Percentiles rank a stretch among this genome's conserved stretches.
Evolutionary conservation across 192 early-diverging fungal species (phyloP).

Genomic region (Anaeromyces robustus): DNA sequence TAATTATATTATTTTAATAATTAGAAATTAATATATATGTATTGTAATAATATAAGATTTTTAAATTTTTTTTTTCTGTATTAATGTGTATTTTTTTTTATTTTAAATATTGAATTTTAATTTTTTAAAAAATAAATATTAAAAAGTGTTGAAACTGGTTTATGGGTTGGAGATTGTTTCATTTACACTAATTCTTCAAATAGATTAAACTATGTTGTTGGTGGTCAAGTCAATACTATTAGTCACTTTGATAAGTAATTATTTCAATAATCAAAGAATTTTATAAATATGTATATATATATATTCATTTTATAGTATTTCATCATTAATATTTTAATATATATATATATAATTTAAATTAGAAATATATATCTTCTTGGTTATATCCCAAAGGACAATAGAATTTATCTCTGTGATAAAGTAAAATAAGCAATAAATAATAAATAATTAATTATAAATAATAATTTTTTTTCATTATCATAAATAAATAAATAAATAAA

Average conservation of each 20-base stretch:
- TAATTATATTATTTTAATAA: too few relatives aligned
- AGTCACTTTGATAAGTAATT: slow-evolving; percentile 83
- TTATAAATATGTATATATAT: too few relatives aligned
- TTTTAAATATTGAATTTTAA: too few relatives aligned
- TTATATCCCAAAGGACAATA: slow-evolving; percentile 84
- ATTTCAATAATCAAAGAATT: too few relatives aligned
- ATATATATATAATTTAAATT: slow-evolving; percentile 1
- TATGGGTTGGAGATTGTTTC: slow-evolving; percentile 98
- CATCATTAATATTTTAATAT: neutral
- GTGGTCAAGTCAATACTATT: slow-evolving; percentile 82
- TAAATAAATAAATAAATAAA: slow-evolving; percentile 1
- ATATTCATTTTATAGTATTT: neutral
- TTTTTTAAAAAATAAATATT: too few relatives aligned
- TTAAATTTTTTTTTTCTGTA: too few relatives aligned
- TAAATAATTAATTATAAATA: too few relatives aligned
- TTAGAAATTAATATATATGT: too few relatives aligned
- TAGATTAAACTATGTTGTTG: slow-evolving; percentile 91
- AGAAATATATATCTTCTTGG: slow-evolving; percentile 77
- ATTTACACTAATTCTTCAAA: slow-evolving; percentile 87
- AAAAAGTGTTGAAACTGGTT: slow-evolving; percentile 81
- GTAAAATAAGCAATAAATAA: slow-evolving; percentile 6
- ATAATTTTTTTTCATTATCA: neutral
- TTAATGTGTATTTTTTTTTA: too few relatives aligned
- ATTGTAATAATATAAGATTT: too few relatives aligned
- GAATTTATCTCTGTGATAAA: slow-evolving; percentile 86